phyloP scores from a whole-genome alignment of 805 yeast genomes.

The Candida dajiaensis region DNA sequence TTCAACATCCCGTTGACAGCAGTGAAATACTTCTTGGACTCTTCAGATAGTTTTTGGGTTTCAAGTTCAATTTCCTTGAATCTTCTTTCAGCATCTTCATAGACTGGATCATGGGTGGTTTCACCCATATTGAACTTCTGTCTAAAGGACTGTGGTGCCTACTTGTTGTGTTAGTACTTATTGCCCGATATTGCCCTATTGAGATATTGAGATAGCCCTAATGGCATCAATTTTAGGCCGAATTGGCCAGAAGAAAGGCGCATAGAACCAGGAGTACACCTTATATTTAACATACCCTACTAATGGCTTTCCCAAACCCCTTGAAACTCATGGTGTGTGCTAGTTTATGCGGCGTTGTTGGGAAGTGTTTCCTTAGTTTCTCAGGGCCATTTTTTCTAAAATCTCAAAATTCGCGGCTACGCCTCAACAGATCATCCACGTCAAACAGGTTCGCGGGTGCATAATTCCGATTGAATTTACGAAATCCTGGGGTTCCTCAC shows the following conservation, averaged over 20 bases:
- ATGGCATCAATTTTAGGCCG: not conserved
- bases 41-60: slow-evolving; percentile 84
- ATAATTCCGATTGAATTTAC: too few species aligned
- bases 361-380: not conserved
- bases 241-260: not conserved
- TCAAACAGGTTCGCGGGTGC: not conserved
- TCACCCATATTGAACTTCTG: slow-evolving; percentile 90
- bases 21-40: slow-evolving; percentile 80
- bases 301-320: slow-evolving; percentile 75
- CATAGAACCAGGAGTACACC: not conserved
- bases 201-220: not conserved
- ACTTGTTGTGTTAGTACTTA: slow-evolving; percentile 2
- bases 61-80: slow-evolving; percentile 88
- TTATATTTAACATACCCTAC: slow-evolving; percentile 36
- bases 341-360: not conserved
- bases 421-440: not conserved
- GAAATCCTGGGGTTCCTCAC: too few species aligned
- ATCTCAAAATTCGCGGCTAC: not conserved
- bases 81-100: slow-evolving; percentile 92
- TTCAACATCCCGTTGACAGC: slow-evolving; percentile 93
- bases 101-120: slow-evolving; percentile 77
- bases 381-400: not conserved
- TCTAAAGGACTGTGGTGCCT: slow-evolving; percentile 86
- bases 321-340: slow-evolving; percentile 68
- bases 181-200: not conserved